A percentile compares a stretch with the other conserved stretches of the same genome.
Evolutionary conservation across 768 basidiomycete genomes (phyloP).

Genomic region (Tylopilus rubrobrunneus): DNA sequence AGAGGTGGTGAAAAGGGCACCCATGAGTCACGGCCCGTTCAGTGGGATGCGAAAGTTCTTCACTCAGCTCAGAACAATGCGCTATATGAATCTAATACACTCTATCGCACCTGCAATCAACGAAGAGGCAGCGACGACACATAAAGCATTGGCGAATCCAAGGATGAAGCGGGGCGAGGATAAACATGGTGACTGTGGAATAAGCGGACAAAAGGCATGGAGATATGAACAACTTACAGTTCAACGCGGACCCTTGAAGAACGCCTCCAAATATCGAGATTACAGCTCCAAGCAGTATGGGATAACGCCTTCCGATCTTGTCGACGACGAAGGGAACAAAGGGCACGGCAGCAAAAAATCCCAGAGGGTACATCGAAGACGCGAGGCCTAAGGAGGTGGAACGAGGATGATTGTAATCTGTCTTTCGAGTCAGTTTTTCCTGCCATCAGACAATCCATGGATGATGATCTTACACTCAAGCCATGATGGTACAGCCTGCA

Average conservation of each 20-base stretch:
- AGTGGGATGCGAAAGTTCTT: conserved; percentile 18
- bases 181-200: conserved; percentile 5
- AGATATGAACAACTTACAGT: conserved; percentile 8
- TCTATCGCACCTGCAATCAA: conserved; percentile 18
- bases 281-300: conserved; percentile 8
- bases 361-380: conserved; percentile 55
- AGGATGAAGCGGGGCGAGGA: conserved; percentile 16
- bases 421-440: not conserved
- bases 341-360: conserved; percentile 50
- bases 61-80: not conserved
- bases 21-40: conserved; percentile 10
- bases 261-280: conserved; percentile 7
- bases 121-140: conserved; percentile 19
- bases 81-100: no score
- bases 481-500: conserved; percentile 59
- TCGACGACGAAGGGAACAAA: conserved; percentile 19
- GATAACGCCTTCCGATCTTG: conserved; percentile 6
- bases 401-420: conserved; percentile 54
- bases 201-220: not conserved
- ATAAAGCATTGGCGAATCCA: conserved; percentile 12
- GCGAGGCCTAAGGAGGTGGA: conserved; percentile 33
- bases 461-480: conserved; percentile 39
- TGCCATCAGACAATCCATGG: not conserved
- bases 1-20: not conserved
- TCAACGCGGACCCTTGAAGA: conserved; percentile 14